Conservation (phyloP, 2,329 filamentous ascomycete genomes). For the Pseudogymnoascus sp. region DNA sequence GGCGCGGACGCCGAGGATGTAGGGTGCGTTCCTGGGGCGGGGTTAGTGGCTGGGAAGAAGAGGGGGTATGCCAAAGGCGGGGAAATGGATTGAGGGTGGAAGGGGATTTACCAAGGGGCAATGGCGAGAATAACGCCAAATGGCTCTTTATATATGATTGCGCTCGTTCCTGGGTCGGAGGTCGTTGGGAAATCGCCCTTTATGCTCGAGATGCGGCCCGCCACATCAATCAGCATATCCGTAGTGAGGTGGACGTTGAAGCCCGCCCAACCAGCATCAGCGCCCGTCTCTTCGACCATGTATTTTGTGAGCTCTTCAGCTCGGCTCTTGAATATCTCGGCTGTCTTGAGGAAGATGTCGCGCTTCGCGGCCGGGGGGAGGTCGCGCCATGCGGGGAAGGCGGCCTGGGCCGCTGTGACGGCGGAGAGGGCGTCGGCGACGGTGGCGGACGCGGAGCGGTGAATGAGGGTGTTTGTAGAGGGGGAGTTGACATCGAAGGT, state of each 20-base stretch:
- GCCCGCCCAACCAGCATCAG: slow-evolving; percentile 29
- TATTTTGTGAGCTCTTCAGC: slow-evolving; percentile 51
- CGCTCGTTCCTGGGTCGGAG: slow-evolving; percentile 41
- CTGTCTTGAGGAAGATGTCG: slow-evolving; percentile 61
- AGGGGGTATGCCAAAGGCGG: neutral
- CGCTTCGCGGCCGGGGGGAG: slow-evolving; percentile 52
- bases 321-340: slow-evolving; percentile 52
- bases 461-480: slow-evolving; percentile 40
- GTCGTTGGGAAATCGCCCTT: slow-evolving; percentile 30
- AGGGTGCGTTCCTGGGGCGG: slow-evolving; percentile 44
- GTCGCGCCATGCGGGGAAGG: slow-evolving; percentile 61
- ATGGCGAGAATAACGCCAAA: slow-evolving; percentile 73
- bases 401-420: slow-evolving; percentile 47
- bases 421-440: slow-evolving; percentile 47
- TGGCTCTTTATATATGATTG: slow-evolving; percentile 64
- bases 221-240: slow-evolving; percentile 35
- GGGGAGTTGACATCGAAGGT: slow-evolving; percentile 52
- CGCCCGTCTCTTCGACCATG: slow-evolving; percentile 44
- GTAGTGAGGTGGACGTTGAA: slow-evolving; percentile 33
- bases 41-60: neutral
- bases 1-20: slow-evolving; percentile 44
- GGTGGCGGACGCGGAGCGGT: slow-evolving; percentile 47
- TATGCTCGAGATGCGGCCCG: slow-evolving; percentile 31
- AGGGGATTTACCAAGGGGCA: slow-evolving; percentile 59
- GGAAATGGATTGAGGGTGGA: neutral